Conservation (phyloP, 2,329 filamentous ascomycete species). For the Coleophoma crateriformis region DNA sequence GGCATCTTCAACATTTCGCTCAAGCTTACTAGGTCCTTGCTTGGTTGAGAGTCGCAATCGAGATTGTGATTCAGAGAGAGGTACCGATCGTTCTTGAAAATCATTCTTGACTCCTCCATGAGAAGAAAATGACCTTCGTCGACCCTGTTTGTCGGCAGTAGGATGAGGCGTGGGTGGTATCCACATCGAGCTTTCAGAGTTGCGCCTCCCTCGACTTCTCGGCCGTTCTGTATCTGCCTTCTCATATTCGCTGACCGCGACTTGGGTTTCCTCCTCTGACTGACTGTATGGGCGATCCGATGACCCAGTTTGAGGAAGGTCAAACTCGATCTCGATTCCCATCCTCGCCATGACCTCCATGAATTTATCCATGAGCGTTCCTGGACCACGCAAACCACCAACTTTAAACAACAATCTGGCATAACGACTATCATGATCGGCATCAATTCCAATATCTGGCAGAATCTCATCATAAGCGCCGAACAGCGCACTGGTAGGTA, state of each 20-base stretch:
- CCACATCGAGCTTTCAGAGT: slow-evolving; percentile 26
- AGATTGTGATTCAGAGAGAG: background rate
- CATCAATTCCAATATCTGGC: slow-evolving; percentile 61
- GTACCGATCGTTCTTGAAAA: background rate
- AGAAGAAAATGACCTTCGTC: slow-evolving; percentile 19
- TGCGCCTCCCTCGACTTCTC: slow-evolving; percentile 17
- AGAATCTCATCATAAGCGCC: slow-evolving; percentile 74
- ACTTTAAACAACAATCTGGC: slow-evolving; percentile 76
- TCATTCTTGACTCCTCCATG: slow-evolving; percentile 4
- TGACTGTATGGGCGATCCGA: slow-evolving; percentile 7
- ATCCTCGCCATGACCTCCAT: slow-evolving; percentile 60
- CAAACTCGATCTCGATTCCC: slow-evolving; percentile 66
- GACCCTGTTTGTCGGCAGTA: slow-evolving; percentile 5
- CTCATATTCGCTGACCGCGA: background rate
- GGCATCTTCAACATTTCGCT: slow-evolving; percentile 5
- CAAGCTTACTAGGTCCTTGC: background rate
- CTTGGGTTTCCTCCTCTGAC: slow-evolving; percentile 8
- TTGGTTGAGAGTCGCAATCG: background rate
- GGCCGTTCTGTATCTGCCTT: slow-evolving; percentile 6
- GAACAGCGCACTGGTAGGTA: slow-evolving; percentile 75
- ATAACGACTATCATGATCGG: slow-evolving; percentile 70
- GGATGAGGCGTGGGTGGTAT: slow-evolving; percentile 11
- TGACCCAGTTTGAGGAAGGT: slow-evolving; percentile 30
- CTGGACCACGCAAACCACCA: slow-evolving; percentile 55
- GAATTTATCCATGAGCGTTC: slow-evolving; percentile 63